phyloP scores from a whole-genome alignment of 176 grass and related monocot genomes.

The Miscanthus lutarioriparius region DNA sequence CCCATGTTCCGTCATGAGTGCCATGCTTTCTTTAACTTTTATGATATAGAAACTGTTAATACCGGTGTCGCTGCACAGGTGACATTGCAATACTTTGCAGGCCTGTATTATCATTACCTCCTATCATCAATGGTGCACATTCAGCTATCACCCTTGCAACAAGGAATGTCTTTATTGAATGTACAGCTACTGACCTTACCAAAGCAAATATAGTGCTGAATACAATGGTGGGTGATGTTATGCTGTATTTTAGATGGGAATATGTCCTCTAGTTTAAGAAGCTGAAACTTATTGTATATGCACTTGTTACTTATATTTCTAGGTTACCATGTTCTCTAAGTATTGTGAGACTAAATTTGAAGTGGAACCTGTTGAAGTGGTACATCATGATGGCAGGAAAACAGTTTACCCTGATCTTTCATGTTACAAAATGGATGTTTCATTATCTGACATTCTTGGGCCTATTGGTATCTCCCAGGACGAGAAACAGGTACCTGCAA shows the following conservation, averaged over 20 bases:
- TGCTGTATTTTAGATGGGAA: constrained; percentile 17
- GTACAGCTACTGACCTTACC: constrained; percentile 93
- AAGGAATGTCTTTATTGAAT: constrained; percentile 93
- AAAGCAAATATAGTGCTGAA: constrained; percentile 98
- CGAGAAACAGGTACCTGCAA: constrained; percentile 58
- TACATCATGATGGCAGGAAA: constrained; percentile 63
- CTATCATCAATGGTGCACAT: constrained; percentile 95
- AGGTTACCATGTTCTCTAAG: constrained; percentile 95
- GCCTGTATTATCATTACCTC: constrained; percentile 81
- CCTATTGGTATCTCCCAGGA: constrained; percentile 85
- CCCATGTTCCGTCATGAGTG: constrained; percentile 14
- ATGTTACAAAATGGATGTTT: constrained; percentile 80
- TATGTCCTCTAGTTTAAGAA: constrained; percentile 1
- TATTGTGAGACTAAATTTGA: constrained; percentile 93
- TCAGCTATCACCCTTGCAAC: constrained; percentile 85
- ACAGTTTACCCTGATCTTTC: constrained; percentile 80
- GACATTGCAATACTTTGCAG: constrained; percentile 50
- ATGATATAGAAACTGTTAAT: constrained; percentile 5
- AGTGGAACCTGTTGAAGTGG: constrained; percentile 87
- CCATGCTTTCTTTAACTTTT: not conserved
- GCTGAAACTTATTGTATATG: constrained; percentile 26
- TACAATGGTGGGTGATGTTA: constrained; percentile 70
- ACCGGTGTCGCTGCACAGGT: constrained; percentile 2
- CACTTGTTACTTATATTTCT: constrained; percentile 34
- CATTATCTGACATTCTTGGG: constrained; percentile 68